Evolutionary conservation across 208 protist genomes (phyloP), one percentile per base, ranked within the genome.

Genomic region (Trypanosoma avium): DNA sequence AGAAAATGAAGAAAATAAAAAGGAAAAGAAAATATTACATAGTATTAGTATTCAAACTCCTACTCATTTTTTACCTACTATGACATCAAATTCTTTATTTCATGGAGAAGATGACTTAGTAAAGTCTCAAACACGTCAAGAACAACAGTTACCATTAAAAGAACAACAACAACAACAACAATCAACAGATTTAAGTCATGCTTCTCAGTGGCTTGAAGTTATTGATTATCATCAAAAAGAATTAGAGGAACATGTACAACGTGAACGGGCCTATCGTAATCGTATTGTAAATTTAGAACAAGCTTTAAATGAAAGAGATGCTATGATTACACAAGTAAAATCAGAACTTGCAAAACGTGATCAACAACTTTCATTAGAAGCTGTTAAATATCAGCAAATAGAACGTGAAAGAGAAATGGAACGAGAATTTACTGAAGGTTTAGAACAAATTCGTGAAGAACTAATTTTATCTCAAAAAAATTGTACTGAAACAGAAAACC

Each of bases 241-340:
- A 36, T 83, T 88, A 15, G 61, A 74, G 15, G 69, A 61, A 15
- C 69, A 82, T 66, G 77, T 79, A 0, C 46, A 64, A 21, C 75
- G 70, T 47, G 86, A 92, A 55, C 54, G 55, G 42, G 32, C 49
- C 32, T 93, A 93, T 35, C 80, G 83, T 4, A 56, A 73, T 56
- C 76, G 82, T 32, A 80, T 93, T 54, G 33, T 83, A 1, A 59
- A 75, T 26, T 49, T 93, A 15, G 81, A 89, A 52, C 40, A 67
- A n/a, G 64, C 61, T 0, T 48, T 88, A 13, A 63, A 22, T 35
- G 57, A 56, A 30, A 54, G 66, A n/a, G 66, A 67, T 19, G 66
- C 72, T 45, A 70, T 61, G 61, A 47, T 67, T 8, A 30, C 46
- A 29, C 19, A 45, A 24, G 38, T 38, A 30, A 46, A 13, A 12